Evolutionary conservation across 164 flowering plant genomes (phyloP), one percentile per base, ranked within the genome.

Genomic region (Chimonanthus salicifolius): DNA sequence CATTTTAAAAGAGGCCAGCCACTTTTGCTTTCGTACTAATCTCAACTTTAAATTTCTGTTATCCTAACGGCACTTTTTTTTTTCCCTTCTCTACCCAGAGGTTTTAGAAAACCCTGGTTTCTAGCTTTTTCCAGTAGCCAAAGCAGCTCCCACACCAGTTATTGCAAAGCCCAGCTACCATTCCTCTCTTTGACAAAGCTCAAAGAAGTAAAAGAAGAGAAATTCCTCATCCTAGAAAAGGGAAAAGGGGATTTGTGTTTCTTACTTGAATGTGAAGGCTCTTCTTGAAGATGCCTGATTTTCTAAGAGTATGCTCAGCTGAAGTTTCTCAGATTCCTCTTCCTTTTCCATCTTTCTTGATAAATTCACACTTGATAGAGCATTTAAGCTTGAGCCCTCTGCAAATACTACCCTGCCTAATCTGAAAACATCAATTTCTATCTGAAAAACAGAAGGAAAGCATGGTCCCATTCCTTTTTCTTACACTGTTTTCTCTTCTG

Each of bases 181-280:
- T 43, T 58, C 75, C 51, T 48, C 67, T 71, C 62, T 58, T 63
- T 69, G 7, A 8, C 71, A 58, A 48, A 67, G 62, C 48, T 72
- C 70, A 73, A 60, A 13, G 62, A 66, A 74, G 49, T 46, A 49
- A 58, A 72, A 71, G 63, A 54, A 68, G 67, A 75, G 67, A 79
- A 75, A 76, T 68, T 68, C 46, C 49, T 49, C 62, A 62, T 69
- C 72, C 77, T 68, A 33, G 63, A 79, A 67, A 74, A 71, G 71
- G 73, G 69, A 63, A 76, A 67, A 76, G 77, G 75, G 79, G 71
- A 78, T 80, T 79, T 75, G 49, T 74, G 67, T 86, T 54, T 81
- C 87, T 84, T 79, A 80, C 88, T 86, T 92, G 88, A 85, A 81
- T 81, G 85, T 86, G 85, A 88, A 90, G 91, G 75, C 90, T 88